Conservation (phyloP, 257 asterid species). For the Salvia splendens region DNA sequence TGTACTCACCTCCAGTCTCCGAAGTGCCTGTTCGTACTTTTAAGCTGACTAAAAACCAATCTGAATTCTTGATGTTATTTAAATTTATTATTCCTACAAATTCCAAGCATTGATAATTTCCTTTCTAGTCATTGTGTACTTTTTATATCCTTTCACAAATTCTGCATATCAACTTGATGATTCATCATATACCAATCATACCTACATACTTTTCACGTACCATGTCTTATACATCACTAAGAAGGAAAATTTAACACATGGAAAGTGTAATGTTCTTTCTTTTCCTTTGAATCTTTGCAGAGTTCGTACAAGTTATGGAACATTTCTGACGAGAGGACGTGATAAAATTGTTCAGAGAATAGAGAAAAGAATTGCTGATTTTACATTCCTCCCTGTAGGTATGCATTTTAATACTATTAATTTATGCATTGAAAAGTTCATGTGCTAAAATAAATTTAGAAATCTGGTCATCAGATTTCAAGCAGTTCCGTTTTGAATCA, state of each 20-base stretch:
- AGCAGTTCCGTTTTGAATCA: slow-evolving; percentile 4
- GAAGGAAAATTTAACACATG: slow-evolving; percentile 21
- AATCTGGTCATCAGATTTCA: slow-evolving; percentile 14
- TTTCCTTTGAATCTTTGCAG: slow-evolving; percentile 41
- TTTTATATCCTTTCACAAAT: slow-evolving; percentile 15
- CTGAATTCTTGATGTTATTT: background rate
- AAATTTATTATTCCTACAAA: background rate
- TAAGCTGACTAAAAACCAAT: slow-evolving; percentile 3
- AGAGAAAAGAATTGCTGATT: slow-evolving; percentile 94
- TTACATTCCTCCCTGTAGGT: slow-evolving; percentile 95
- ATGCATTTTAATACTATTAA: slow-evolving; percentile 37
- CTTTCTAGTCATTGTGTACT: slow-evolving; percentile 8
- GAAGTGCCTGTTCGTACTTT: background rate
- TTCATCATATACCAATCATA: too few species aligned
- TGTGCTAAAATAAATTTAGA: slow-evolving; percentile 9
- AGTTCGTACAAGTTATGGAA: slow-evolving; percentile 97
- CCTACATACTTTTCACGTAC: background rate
- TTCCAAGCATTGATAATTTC: background rate
- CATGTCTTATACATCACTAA: background rate
- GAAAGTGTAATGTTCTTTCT: background rate
- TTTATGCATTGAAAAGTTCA: slow-evolving; percentile 10
- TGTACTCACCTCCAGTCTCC: slow-evolving; percentile 7
- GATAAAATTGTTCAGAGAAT: slow-evolving; percentile 73
- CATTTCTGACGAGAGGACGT: slow-evolving; percentile 85
- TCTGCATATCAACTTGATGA: slow-evolving; percentile 10